Conservation (phyloP, 2,329 filamentous ascomycete genomes). For the Leptographium flavum region DNA sequence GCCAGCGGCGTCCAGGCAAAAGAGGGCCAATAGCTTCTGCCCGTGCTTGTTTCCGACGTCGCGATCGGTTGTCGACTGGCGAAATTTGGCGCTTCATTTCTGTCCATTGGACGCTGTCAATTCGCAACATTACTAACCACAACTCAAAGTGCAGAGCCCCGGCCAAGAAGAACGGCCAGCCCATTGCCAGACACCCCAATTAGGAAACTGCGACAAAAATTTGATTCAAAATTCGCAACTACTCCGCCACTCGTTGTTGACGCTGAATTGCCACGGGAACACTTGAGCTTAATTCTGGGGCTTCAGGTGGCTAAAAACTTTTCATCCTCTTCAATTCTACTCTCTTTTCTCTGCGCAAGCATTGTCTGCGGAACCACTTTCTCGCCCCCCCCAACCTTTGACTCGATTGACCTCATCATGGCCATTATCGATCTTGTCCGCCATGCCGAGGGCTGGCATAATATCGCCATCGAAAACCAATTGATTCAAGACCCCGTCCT, state of each 20-base stretch:
- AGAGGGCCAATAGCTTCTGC: neutral
- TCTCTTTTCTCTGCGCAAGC: neutral
- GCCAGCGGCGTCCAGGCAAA: neutral
- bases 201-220: neutral
- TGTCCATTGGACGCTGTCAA: too few species aligned
- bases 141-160: neutral
- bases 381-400: too few species aligned
- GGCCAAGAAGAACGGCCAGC: neutral
- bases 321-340: neutral
- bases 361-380: too few species aligned
- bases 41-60: neutral
- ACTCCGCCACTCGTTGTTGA: too few species aligned
- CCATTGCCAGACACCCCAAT: neutral
- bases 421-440: slow-evolving; percentile 47
- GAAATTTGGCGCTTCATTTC: too few species aligned
- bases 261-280: too few species aligned
- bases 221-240: too few species aligned
- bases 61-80: neutral
- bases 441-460: slow-evolving; percentile 71
- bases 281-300: too few species aligned
- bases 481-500: slow-evolving; percentile 62
- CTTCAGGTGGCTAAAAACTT: too few species aligned
- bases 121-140: neutral
- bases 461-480: slow-evolving; percentile 57
- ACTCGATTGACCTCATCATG: slow-evolving; percentile 3